Percentiles rank a stretch among this genome's conserved stretches.
These are phyloP conservation scores for Fusarium nelsonii DNA, from an alignment of 2,329 filamentous ascomycete genomes.

Conservation along the genomic window DNA sequence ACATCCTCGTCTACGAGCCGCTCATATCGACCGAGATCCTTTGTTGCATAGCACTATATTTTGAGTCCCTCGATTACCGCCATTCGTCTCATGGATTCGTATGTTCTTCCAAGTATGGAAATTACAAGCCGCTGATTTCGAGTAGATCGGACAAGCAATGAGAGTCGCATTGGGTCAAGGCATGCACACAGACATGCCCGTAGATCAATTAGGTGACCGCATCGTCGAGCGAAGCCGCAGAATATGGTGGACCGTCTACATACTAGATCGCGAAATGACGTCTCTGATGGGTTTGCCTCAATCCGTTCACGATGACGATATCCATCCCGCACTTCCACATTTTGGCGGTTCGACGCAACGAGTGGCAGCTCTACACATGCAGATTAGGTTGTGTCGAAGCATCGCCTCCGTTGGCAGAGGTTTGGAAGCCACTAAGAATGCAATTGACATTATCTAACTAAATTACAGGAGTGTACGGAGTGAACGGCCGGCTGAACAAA, in stretches of 20 bases:
- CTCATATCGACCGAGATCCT: slow-evolving; percentile 62
- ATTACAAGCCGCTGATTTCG: slow-evolving; percentile 5
- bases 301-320: slow-evolving; percentile 63
- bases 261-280: slow-evolving; percentile 66
- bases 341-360: slow-evolving; percentile 48
- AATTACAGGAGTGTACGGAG: slow-evolving; percentile 48
- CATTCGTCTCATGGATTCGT: slow-evolving; percentile 61
- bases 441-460: neutral
- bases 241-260: slow-evolving; percentile 67
- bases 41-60: slow-evolving; percentile 64
- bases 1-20: slow-evolving; percentile 57
- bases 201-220: slow-evolving; percentile 55
- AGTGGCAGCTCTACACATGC: slow-evolving; percentile 50
- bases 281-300: slow-evolving; percentile 65
- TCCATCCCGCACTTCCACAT: slow-evolving; percentile 56
- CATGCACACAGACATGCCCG: slow-evolving; percentile 65
- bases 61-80: slow-evolving; percentile 64
- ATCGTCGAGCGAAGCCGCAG: slow-evolving; percentile 61
- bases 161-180: slow-evolving; percentile 62
- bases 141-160: slow-evolving; percentile 64
- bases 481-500: slow-evolving; percentile 48
- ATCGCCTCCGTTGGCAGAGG: slow-evolving; percentile 52
- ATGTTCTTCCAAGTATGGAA: slow-evolving; percentile 16
- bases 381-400: slow-evolving; percentile 48
- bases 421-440: neutral